Percentiles rank a stretch among this genome's conserved stretches.
Conservation (phyloP, 768 basidiomycete genomes). For the Lactarius vividus region DNA sequence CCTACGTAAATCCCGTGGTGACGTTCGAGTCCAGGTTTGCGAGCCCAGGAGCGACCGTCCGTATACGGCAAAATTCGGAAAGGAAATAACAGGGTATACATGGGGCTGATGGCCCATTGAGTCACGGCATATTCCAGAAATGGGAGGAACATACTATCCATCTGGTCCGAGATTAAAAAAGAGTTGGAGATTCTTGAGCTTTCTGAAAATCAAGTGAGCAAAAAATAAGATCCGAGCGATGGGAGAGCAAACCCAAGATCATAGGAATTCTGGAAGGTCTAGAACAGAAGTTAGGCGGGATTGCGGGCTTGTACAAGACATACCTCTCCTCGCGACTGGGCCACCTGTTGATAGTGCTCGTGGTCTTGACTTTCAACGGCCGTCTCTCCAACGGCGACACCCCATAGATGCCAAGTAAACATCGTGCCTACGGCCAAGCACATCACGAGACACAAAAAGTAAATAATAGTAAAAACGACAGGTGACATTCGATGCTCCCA, state of each 20-base stretch:
- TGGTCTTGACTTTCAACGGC: constrained; percentile 90
- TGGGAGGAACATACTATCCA: constrained; percentile 66
- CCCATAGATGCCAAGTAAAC: constrained; percentile 70
- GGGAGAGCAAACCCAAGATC: constrained; percentile 67
- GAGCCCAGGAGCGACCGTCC: constrained; percentile 80
- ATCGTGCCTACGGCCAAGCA: constrained; percentile 72
- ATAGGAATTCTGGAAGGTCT: constrained; percentile 89
- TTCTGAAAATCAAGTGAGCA: constrained; percentile 35
- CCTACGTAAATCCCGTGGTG: constrained; percentile 65
- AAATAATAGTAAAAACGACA: constrained; percentile 66
- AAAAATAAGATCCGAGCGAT: not conserved
- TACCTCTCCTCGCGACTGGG: constrained; percentile 68
- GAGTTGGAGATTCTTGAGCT: constrained; percentile 64
- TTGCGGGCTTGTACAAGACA: constrained; percentile 27
- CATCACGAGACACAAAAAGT: constrained; percentile 72
- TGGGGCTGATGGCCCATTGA: constrained; percentile 48
- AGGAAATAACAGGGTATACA: constrained; percentile 79
- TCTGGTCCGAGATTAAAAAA: constrained; percentile 85
- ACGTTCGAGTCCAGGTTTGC: constrained; percentile 57
- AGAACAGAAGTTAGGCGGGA: not conserved
- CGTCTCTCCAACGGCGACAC: constrained; percentile 74
- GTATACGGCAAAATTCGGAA: constrained; percentile 76
- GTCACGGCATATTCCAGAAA: not conserved
- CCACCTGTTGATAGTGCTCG: constrained; percentile 67
- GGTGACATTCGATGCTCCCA: constrained; percentile 53